Conservation (phyloP, 805 yeast species). For the Lachancea meyersii region DNA sequence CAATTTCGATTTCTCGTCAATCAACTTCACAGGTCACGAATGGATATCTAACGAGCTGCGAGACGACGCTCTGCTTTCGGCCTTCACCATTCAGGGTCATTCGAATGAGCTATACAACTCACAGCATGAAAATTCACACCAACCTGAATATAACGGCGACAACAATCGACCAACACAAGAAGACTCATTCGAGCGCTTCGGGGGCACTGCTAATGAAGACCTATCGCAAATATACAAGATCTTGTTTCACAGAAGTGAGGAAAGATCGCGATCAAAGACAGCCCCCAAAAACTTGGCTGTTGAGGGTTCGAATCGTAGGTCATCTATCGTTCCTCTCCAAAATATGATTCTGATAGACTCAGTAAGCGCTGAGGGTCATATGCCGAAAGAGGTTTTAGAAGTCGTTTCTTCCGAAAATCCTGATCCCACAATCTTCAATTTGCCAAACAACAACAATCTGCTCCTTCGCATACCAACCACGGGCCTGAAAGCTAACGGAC, state of each 20-base stretch:
- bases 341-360: slow-evolving; percentile 17
- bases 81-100: slow-evolving; percentile 49
- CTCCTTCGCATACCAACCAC: slow-evolving; percentile 47
- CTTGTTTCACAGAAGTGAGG: slow-evolving; percentile 43
- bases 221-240: slow-evolving; percentile 27
- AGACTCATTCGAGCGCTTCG: too few species aligned
- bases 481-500: slow-evolving; percentile 59
- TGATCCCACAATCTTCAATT: slow-evolving; percentile 14
- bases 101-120: slow-evolving; percentile 14
- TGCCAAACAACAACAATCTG: slow-evolving; percentile 12
- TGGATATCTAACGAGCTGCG: slow-evolving; percentile 68
- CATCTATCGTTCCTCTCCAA: slow-evolving; percentile 10
- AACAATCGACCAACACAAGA: not conserved
- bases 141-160: too few species aligned
- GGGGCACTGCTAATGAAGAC: not conserved
- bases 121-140: not conserved
- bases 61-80: slow-evolving; percentile 68
- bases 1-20: slow-evolving; percentile 11
- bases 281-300: not conserved
- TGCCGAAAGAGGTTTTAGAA: slow-evolving; percentile 12
- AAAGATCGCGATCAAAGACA: slow-evolving; percentile 25
- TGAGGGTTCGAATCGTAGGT: not conserved
- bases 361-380: slow-evolving; percentile 9
- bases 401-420: slow-evolving; percentile 17
- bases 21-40: slow-evolving; percentile 40